phyloP scores from a whole-genome alignment of 768 basidiomycete species.

The Mycena capillaripes region DNA sequence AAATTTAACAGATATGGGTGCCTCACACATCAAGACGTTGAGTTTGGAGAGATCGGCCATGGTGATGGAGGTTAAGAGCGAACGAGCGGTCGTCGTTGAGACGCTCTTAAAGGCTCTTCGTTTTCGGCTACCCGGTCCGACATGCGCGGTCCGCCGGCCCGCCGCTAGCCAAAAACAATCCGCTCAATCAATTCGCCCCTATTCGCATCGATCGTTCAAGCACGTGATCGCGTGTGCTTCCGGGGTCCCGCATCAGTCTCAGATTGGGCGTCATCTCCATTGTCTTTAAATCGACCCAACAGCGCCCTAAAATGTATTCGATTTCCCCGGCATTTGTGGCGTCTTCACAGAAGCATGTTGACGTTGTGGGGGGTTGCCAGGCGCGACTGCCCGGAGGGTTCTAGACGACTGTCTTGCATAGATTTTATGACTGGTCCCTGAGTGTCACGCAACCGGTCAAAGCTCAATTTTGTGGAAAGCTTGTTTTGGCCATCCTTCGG shows the following conservation, averaged over 20 bases:
- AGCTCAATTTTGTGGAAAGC: neutral
- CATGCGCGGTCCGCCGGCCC: neutral
- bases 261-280: neutral
- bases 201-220: neutral
- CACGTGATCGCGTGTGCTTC: neutral
- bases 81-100: neutral
- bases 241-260: neutral
- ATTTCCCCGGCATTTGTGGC: conserved; percentile 23
- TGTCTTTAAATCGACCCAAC: conserved; percentile 8
- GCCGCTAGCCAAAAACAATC: neutral
- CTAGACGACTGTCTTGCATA: neutral
- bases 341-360: conserved; percentile 16
- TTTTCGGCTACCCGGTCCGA: neutral
- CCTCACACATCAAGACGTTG: conserved; percentile 85
- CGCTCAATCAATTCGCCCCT: too few relatives aligned
- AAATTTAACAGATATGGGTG: conserved; percentile 9
- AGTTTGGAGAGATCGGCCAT: conserved; percentile 67
- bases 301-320: conserved; percentile 16
- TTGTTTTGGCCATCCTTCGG: neutral
- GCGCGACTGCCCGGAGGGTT: neutral
- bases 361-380: conserved; percentile 17
- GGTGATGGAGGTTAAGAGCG: conserved; percentile 14
- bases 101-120: neutral
- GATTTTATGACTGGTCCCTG: neutral
- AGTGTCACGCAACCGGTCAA: neutral